Percentiles rank a stretch among this genome's conserved stretches.
Conservation (phyloP, 2,329 filamentous ascomycete species). For the Pseudogymnoascus sp. region DNA sequence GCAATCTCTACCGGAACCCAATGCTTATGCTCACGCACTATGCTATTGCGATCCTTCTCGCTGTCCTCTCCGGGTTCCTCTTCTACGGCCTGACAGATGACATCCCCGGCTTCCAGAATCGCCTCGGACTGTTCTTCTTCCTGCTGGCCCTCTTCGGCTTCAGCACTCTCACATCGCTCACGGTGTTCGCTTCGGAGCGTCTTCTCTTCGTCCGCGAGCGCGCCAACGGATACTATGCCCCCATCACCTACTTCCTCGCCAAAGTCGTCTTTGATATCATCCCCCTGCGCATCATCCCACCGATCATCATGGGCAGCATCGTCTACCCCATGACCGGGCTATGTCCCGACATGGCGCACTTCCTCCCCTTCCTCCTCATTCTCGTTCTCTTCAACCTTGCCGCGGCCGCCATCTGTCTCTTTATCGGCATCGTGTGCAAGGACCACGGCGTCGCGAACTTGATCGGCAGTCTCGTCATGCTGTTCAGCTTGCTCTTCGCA, state of each 20-base stretch:
- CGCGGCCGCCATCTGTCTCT: constrained; percentile 86
- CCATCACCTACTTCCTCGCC: constrained; percentile 86
- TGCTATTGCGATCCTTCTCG: constrained; percentile 89
- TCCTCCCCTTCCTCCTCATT: constrained; percentile 85
- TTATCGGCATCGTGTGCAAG: constrained; percentile 92
- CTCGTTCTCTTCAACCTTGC: constrained; percentile 94
- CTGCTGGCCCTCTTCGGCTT: constrained; percentile 93
- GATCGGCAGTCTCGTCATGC: constrained; percentile 91
- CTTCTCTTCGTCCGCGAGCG: constrained; percentile 87
- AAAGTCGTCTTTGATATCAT: constrained; percentile 99
- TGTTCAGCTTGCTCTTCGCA: constrained; percentile 92
- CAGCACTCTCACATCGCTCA: constrained; percentile 88
- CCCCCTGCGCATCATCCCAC: constrained; percentile 86
- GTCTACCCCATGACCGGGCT: constrained; percentile 97
- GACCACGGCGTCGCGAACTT: constrained; percentile 88
- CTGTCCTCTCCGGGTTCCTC: constrained; percentile 87
- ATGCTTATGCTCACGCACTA: constrained; percentile 99
- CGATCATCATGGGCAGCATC: constrained; percentile 90
- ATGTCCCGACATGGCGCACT: constrained; percentile 73
- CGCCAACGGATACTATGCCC: constrained; percentile 94
- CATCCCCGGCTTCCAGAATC: constrained; percentile 95
- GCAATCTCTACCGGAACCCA: constrained; percentile 93
- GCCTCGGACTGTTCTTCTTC: constrained; percentile 96
- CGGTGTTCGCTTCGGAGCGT: constrained; percentile 85
- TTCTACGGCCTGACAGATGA: constrained; percentile 97